Conservation (phyloP, 2,329 filamentous ascomycete species). For the Penicillium sp. region DNA sequence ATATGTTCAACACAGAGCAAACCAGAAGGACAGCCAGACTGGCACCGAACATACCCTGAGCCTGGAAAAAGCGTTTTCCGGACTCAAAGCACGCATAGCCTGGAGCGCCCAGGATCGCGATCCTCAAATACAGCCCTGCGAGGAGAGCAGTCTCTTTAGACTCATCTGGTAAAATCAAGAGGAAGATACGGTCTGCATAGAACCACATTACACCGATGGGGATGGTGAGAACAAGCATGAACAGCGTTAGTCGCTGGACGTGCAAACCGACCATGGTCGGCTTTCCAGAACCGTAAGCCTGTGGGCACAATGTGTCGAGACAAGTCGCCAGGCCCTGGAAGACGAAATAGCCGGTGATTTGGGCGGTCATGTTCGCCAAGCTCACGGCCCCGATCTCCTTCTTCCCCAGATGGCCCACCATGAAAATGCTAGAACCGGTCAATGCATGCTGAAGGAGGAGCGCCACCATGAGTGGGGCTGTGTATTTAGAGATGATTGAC, state of each 20-base stretch:
- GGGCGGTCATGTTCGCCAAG: constrained; percentile 72
- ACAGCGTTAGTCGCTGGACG: constrained; percentile 74
- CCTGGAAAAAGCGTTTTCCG: constrained; percentile 80
- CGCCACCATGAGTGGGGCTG: constrained; percentile 67
- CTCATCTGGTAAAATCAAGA: constrained; percentile 65
- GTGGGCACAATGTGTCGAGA: constrained; percentile 84
- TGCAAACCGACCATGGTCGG: constrained; percentile 82
- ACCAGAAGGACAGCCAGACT: constrained; percentile 78
- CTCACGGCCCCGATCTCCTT: constrained; percentile 65
- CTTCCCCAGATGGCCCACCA: constrained; percentile 71
- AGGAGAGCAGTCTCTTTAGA: constrained; percentile 62
- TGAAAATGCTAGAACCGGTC: constrained; percentile 73
- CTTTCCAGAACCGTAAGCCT: constrained; percentile 85
- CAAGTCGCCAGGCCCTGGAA: constrained; percentile 82
- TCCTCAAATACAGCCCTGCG: constrained; percentile 69
- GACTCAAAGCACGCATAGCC: constrained; percentile 73
- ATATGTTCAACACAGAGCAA: constrained; percentile 74
- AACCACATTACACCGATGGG: constrained; percentile 72
- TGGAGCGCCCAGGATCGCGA: constrained; percentile 68
- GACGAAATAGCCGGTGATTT: constrained; percentile 72
- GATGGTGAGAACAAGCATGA: constrained; percentile 68
- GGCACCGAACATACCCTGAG: constrained; percentile 75
- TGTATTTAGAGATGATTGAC: constrained; percentile 72
- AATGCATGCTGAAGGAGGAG: constrained; percentile 77
- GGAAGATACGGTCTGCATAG: constrained; percentile 64